Base-by-base conservation (phyloP, 179 eudicot genomes). In the Drosera spatulata region DNA sequence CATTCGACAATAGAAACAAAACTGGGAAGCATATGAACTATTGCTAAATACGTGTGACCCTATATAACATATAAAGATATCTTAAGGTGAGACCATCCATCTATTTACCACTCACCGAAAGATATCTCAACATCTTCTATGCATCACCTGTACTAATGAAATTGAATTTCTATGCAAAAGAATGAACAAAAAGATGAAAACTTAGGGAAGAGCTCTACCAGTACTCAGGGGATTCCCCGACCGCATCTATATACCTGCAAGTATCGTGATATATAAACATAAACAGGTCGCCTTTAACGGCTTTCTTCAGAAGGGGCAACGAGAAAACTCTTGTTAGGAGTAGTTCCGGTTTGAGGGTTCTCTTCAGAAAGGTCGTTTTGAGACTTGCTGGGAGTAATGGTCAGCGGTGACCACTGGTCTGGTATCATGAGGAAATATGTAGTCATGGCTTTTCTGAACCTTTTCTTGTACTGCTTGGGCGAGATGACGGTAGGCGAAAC, bases 361-460 rank as follows among this genome's bases (percentile, higher is more conserved):
- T 22, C 33, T 22, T 22, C 33, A 22, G 33, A 22, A 22, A 22
- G 33, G 33, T 39, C 14, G 40, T 4, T 60, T 59, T 73, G 81
- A 6, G 87, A 85, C 64, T 61, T 61, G 50, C 82, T 75, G 49
- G 85, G 78, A 38, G 84, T 71, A 60, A 74, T 62, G 10, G 78
- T 67, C 41, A 68, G 73, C 40, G 91, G 96, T 6, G 97, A 80
- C 97, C 94, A 94, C 41, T 85, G 93, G 83, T 90, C 97, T 2
- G 95, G 99, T 41, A 90, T 95, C 94, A 80, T 85, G 73, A 87
- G 75, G 71, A 94, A 90, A 68, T 94, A 94, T 5, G 91, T 79
- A 0, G 97, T 83, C 99, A 85, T 87, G 65, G 97, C 97, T 77
- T 94, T 94, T 63, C 96, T 72, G 79, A 85, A 94, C 75, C 96